These are phyloP conservation scores for Lentithecium fluviatile DNA, from an alignment of 495 filamentous ascomycete genomes.

Conservation along the genomic window DNA sequence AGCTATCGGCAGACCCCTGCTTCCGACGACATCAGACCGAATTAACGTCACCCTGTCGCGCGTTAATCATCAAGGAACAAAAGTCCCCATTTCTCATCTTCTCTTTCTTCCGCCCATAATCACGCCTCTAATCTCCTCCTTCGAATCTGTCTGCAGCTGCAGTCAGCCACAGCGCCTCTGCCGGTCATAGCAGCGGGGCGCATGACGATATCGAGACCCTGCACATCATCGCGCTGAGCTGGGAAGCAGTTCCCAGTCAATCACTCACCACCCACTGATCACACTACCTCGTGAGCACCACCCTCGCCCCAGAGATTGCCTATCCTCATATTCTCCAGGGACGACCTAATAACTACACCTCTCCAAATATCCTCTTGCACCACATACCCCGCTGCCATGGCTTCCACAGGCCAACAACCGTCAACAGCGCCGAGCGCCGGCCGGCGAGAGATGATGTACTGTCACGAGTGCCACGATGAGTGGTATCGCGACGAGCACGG, in stretches of 20 bases:
- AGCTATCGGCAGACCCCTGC: neutral
- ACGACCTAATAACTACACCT: neutral
- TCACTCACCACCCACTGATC: neutral
- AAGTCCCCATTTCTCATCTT: neutral
- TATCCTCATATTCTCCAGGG: neutral
- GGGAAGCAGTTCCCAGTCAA: slow-evolving; percentile 1
- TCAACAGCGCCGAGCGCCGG: slow-evolving; percentile 5
- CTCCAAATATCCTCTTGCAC: neutral
- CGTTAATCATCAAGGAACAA: neutral
- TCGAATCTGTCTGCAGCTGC: slow-evolving; percentile 11
- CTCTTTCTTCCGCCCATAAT: neutral
- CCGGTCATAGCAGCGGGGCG: slow-evolving; percentile 19
- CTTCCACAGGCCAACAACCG: slow-evolving; percentile 13
- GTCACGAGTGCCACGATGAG: slow-evolving; percentile 74
- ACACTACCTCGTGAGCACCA: slow-evolving; percentile 11
- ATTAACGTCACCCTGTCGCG: neutral
- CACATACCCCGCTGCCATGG: slow-evolving; percentile 16
- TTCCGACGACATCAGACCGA: neutral
- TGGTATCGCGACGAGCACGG: slow-evolving; percentile 70
- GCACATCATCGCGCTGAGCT: slow-evolving; percentile 12
- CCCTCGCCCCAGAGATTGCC: neutral
- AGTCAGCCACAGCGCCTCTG: slow-evolving; percentile 12
- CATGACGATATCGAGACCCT: slow-evolving; percentile 24
- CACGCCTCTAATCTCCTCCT: neutral
- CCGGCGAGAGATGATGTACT: slow-evolving; percentile 60